Base-by-base conservation (phyloP, 2,329 filamentous ascomycete species). In the Fusarium pseudoanthophilum region DNA sequence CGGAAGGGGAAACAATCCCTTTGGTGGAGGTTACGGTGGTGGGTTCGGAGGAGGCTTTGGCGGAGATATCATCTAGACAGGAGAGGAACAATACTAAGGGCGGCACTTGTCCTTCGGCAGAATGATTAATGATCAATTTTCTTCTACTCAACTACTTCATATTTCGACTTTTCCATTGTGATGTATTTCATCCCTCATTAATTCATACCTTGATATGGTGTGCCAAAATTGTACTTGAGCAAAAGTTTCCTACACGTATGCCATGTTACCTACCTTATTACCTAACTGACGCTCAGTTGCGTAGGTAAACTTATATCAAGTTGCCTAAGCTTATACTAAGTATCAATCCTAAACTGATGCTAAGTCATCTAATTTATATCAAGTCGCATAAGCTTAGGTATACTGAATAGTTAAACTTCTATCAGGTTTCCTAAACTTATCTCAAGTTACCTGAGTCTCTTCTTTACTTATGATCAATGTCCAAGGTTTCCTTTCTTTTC, bases 11-110 rank as follows among this genome's bases (percentile, higher is more conserved):
- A 79, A 80, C 56, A 75, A 83, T 48, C 79, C 83, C 10, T 84
- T 83, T 72, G 85, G 84, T 21, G 81, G 82, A 15, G 80, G 82
- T 0, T 82, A 82, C 52, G 80, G 81, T 7, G 81, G 82, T 26
- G 82, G 80, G 0, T 79, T 79, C 10, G 79, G 81, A 1, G 79
- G 81, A 30, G 78, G 65, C 8, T 68, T 63, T 34, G 66, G 64
- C 3, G 63, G 80, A 30, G 62, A 74, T 46, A 80, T 83, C 67
- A 78, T 83, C 28, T 69, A 37, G 37, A 39, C 15, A n/a, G 24
- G 11, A 39, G 16, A 30, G 26, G 5, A 56, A 11, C 37, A 45
- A 49, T 53, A 37, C 55, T 24, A 56, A 59, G 32, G 36, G 53
- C 48, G 46, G n/a, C 21, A 21, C 28, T 7, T 11, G 8, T 30